phyloP scores from a whole-genome alignment of 2,329 filamentous ascomycete species.

The Beauveria brongniartii region DNA sequence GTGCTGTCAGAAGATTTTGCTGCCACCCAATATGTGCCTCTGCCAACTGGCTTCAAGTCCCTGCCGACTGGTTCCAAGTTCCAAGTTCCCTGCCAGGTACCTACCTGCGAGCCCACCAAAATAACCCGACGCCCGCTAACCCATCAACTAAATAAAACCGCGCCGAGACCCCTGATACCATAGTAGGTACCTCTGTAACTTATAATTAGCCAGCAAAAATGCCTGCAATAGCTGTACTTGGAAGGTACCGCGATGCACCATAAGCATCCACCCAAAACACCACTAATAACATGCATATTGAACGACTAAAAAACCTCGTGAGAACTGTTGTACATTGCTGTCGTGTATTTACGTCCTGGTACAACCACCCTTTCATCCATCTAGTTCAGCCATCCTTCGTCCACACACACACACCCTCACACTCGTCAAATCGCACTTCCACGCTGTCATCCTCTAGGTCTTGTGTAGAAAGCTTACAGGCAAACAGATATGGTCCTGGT shows the following conservation, averaged over 20 bases:
- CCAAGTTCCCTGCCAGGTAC: no score
- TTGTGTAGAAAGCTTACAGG: background rate
- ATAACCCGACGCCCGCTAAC: no score
- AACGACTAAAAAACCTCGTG: background rate
- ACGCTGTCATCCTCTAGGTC: background rate
- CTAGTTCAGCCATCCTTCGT: background rate
- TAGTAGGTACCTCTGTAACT: background rate
- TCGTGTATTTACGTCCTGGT: background rate
- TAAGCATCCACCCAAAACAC: background rate
- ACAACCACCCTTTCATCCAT: background rate
- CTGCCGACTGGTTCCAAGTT: no score
- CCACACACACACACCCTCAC: background rate
- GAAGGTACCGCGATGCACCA: no score
- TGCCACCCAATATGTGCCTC: no score
- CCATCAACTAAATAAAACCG: no score
- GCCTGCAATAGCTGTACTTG: no score
- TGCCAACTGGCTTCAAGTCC: no score
- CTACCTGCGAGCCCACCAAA: no score
- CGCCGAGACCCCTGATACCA: no score
- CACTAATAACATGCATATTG: background rate
- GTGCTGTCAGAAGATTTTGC: no score
- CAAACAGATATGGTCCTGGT: background rate
- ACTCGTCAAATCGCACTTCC: background rate
- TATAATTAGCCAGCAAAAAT: background rate
- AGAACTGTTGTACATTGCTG: background rate